Percentiles rank a stretch among this genome's conserved stretches.
These are phyloP conservation scores for Neonectria coccinea DNA, from an alignment of 2,329 filamentous ascomycete species.

Conservation along the genomic window DNA sequence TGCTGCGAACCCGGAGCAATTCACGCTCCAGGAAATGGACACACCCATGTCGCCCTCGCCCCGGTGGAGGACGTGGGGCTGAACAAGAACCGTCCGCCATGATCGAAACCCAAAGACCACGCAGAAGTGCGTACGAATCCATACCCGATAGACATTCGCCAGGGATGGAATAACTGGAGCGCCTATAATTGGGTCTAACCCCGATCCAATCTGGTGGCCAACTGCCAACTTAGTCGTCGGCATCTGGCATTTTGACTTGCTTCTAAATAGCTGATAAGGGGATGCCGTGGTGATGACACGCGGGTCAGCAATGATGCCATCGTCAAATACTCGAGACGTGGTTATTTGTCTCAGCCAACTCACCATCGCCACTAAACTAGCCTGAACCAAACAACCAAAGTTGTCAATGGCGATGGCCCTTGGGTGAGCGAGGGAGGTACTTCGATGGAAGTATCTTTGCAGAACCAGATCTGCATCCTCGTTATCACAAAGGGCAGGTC, in stretches of 20 bases:
- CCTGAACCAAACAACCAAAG: background rate
- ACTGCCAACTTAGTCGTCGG: background rate
- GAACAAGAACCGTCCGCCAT: background rate
- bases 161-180: background rate
- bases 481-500: background rate
- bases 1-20: slow-evolving; percentile 5
- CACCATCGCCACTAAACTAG: background rate
- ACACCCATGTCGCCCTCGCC: background rate
- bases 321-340: background rate
- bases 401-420: background rate
- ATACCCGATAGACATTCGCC: background rate
- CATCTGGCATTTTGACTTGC: background rate
- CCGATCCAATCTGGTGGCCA: background rate
- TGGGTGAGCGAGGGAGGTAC: background rate
- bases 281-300: background rate
- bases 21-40: background rate
- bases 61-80: slow-evolving; percentile 3
- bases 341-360: background rate
- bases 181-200: background rate
- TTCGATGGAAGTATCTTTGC: background rate
- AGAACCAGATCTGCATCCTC: background rate
- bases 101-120: background rate
- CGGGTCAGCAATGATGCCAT: slow-evolving; percentile 7
- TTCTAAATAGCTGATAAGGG: background rate
- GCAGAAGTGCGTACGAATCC: background rate